phyloP scores from a whole-genome alignment of 768 basidiomycete genomes.

The Boletus tomentosulus region DNA sequence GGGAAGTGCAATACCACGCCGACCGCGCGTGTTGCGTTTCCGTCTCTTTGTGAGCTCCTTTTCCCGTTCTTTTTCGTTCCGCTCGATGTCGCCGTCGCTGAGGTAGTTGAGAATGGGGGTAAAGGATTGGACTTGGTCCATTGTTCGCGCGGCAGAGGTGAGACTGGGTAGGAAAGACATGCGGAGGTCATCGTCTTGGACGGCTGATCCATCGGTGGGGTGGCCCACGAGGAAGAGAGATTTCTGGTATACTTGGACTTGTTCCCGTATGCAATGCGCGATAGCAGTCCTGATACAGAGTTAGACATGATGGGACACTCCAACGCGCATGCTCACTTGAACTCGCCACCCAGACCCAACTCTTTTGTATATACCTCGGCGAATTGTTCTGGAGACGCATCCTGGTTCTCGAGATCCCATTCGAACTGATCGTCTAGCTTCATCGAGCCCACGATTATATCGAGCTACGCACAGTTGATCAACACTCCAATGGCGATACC shows the following conservation, averaged over 20 bases:
- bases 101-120: slow-evolving; percentile 90
- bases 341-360: slow-evolving; percentile 87
- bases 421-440: slow-evolving; percentile 97
- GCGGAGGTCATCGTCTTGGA: slow-evolving; percentile 89
- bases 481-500: background rate
- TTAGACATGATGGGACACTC: slow-evolving; percentile 8
- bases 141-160: slow-evolving; percentile 61
- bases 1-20: slow-evolving; percentile 77
- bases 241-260: slow-evolving; percentile 87
- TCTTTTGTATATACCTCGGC: slow-evolving; percentile 84
- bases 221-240: slow-evolving; percentile 89
- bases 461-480: slow-evolving; percentile 52
- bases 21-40: slow-evolving; percentile 78
- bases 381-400: slow-evolving; percentile 88
- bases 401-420: slow-evolving; percentile 86
- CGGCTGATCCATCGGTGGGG: slow-evolving; percentile 68
- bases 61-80: slow-evolving; percentile 89
- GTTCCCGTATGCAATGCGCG: slow-evolving; percentile 93
- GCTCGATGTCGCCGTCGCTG: slow-evolving; percentile 84
- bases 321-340: slow-evolving; percentile 56
- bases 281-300: slow-evolving; percentile 74
- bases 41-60: slow-evolving; percentile 85
- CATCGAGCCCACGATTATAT: slow-evolving; percentile 90
- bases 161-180: slow-evolving; percentile 86
- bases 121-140: slow-evolving; percentile 73